Evolutionary conservation across 768 basidiomycete genomes (phyloP).

Genomic region (Favolaschia claudopus): DNA sequence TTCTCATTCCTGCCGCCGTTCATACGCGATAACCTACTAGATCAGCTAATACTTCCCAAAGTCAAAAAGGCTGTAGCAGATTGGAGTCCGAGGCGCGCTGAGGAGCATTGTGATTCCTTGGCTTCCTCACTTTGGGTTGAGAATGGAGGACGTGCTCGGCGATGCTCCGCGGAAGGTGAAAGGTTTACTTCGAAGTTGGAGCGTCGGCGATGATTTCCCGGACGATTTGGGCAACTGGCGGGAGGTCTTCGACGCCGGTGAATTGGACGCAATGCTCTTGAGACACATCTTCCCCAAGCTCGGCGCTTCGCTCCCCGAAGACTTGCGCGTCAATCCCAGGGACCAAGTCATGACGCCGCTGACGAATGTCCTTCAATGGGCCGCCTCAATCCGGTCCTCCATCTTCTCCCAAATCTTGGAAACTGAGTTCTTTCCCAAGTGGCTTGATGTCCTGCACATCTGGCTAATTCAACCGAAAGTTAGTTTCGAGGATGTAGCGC

Average conservation of each 20-base stretch:
- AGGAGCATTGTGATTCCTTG: slow-evolving; percentile 93
- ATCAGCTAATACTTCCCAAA: slow-evolving; percentile 95
- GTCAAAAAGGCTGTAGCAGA: slow-evolving; percentile 82
- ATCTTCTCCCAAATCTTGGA: slow-evolving; percentile 88
- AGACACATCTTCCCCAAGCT: slow-evolving; percentile 94
- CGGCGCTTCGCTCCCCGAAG: slow-evolving; percentile 78
- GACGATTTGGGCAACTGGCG: slow-evolving; percentile 83
- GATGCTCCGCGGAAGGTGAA: slow-evolving; percentile 90
- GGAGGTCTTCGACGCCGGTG: slow-evolving; percentile 80
- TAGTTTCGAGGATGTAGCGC: slow-evolving; percentile 90
- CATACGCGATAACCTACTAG: slow-evolving; percentile 93
- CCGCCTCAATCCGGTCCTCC: slow-evolving; percentile 71
- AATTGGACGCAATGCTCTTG: slow-evolving; percentile 93
- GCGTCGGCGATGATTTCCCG: slow-evolving; percentile 73
- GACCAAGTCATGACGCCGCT: slow-evolving; percentile 89
- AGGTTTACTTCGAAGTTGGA: slow-evolving; percentile 79
- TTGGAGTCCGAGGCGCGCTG: slow-evolving; percentile 78
- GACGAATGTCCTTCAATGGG: slow-evolving; percentile 80
- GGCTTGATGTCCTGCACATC: slow-evolving; percentile 88
- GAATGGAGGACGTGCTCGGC: slow-evolving; percentile 85
- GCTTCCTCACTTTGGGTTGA: slow-evolving; percentile 86
- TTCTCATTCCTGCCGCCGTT: slow-evolving; percentile 86
- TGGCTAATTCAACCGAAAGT: slow-evolving; percentile 93
- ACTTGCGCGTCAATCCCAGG: slow-evolving; percentile 91
- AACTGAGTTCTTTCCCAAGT: slow-evolving; percentile 95